A percentile compares a stretch with the other conserved stretches of the same genome.
Conservation (phyloP, 257 asterid species). For the Nicotiana otophora region DNA sequence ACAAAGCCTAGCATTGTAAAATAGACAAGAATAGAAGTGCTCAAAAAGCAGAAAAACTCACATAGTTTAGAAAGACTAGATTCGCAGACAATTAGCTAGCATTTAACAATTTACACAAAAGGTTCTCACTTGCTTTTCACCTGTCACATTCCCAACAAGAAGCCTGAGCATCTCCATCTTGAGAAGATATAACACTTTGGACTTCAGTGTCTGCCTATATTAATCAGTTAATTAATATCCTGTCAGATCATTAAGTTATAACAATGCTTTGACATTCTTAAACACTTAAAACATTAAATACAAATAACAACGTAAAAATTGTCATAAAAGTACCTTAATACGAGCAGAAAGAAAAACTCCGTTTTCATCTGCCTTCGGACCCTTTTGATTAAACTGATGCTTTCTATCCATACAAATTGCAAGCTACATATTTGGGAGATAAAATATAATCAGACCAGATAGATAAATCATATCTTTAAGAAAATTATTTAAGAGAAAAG, state of each 20-base stretch:
- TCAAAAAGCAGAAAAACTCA: neutral
- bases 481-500: neutral
- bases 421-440: constrained; percentile 42
- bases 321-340: constrained; percentile 29
- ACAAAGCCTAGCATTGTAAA: neutral
- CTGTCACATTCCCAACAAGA: constrained; percentile 38
- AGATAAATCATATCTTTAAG: neutral
- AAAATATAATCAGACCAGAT: constrained; percentile 9
- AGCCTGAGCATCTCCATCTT: constrained; percentile 31
- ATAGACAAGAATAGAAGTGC: constrained; percentile 1
- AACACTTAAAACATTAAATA: constrained; percentile 6
- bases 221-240: constrained; percentile 13
- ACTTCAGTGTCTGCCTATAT: constrained; percentile 40
- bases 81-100: constrained; percentile 11
- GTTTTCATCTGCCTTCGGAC: constrained; percentile 27
- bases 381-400: constrained; percentile 36
- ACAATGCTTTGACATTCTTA: neutral
- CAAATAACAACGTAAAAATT: constrained; percentile 21
- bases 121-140: constrained; percentile 51
- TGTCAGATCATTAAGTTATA: constrained; percentile 10
- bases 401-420: constrained; percentile 69
- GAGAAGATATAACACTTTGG: constrained; percentile 33
- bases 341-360: constrained; percentile 25
- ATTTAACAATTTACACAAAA: constrained; percentile 18
- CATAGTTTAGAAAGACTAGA: neutral